Conservation (phyloP, 2,329 filamentous ascomycete species). For the Monascus ruber region DNA sequence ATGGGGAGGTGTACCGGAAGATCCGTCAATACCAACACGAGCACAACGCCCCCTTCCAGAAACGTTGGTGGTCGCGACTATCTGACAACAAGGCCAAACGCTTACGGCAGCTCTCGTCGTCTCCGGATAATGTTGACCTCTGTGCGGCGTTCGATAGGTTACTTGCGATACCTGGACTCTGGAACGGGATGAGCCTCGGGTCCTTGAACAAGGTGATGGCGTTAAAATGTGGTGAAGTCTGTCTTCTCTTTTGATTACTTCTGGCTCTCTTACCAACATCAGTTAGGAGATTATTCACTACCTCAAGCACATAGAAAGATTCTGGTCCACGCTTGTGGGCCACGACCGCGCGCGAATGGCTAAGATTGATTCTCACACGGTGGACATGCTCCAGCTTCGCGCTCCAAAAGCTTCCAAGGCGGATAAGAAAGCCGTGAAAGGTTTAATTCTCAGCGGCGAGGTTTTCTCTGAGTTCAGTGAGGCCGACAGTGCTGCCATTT, state of each 20-base stretch:
- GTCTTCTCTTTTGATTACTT: too few species aligned
- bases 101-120: slow-evolving; percentile 5
- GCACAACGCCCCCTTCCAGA: slow-evolving; percentile 5
- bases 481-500: slow-evolving; percentile 19
- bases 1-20: slow-evolving; percentile 20
- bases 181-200: slow-evolving; percentile 19
- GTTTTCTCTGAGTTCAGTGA: slow-evolving; percentile 22
- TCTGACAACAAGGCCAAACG: slow-evolving; percentile 8
- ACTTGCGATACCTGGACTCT: slow-evolving; percentile 19
- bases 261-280: too few species aligned
- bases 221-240: slow-evolving; percentile 17
- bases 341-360: slow-evolving; percentile 13
- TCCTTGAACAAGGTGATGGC: slow-evolving; percentile 16
- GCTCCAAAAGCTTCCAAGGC: slow-evolving; percentile 16
- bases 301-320: slow-evolving; percentile 19
- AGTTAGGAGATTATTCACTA: slow-evolving; percentile 21
- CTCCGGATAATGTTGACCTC: slow-evolving; percentile 1
- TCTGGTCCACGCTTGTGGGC: slow-evolving; percentile 21
- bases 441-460: slow-evolving; percentile 16
- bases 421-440: slow-evolving; percentile 8
- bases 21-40: slow-evolving; percentile 13
- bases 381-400: slow-evolving; percentile 21
- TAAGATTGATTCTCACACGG: slow-evolving; percentile 17
- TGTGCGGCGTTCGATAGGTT: slow-evolving; percentile 20
- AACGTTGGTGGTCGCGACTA: slow-evolving; percentile 6